Conservation (phyloP, 345 rosid species). For the Salix brachista region DNA sequence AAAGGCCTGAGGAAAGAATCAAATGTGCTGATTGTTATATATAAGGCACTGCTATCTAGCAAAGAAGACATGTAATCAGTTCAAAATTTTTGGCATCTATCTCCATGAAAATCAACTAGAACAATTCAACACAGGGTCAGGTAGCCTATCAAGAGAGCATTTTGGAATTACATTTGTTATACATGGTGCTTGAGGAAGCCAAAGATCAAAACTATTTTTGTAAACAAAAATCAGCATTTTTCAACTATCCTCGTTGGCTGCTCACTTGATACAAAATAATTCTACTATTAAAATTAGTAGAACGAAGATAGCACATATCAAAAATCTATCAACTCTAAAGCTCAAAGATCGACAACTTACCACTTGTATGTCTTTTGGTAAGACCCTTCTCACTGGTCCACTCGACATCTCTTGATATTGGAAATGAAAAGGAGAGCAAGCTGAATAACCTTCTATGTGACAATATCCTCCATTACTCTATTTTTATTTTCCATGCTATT, state of each 20-base stretch:
- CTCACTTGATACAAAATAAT: not conserved
- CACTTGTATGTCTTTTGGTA: slow-evolving; percentile 83
- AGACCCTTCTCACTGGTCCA: slow-evolving; percentile 72
- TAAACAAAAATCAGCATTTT: not conserved
- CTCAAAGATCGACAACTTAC: slow-evolving; percentile 38
- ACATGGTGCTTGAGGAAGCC: not conserved
- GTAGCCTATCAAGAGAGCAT: not conserved
- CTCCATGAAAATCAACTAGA: not conserved
- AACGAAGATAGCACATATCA: not conserved
- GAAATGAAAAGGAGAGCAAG: slow-evolving; percentile 1
- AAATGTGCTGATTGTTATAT: not conserved
- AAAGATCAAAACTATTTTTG: not conserved
- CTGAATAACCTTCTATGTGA: not conserved
- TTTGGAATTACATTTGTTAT: not conserved
- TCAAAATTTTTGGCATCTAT: not conserved
- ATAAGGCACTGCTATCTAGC: not conserved
- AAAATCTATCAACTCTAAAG: not conserved
- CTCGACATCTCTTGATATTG: slow-evolving; percentile 53
- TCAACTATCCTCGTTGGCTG: not conserved
- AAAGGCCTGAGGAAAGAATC: not conserved
- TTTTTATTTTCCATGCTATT: not conserved
- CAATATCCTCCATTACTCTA: not conserved
- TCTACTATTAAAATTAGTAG: not conserved
- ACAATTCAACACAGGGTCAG: not conserved
- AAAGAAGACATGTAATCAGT: not conserved